Conservation (phyloP, 192 early-diverging fungal genomes). For the Polychytrium aggregatum region DNA sequence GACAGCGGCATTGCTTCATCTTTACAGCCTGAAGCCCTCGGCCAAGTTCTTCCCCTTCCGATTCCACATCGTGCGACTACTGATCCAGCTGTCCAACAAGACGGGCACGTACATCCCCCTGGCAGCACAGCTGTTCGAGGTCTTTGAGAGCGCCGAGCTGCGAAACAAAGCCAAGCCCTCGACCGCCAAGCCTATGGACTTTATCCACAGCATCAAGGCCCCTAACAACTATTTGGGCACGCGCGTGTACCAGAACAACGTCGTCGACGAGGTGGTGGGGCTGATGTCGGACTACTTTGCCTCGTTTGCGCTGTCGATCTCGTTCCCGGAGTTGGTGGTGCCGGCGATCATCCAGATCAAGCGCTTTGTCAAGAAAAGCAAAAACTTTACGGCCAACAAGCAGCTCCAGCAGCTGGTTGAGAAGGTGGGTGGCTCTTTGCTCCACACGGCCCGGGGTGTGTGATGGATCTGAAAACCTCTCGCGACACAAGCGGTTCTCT, state of each 20-base stretch:
- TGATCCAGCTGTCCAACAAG: constrained; percentile 58
- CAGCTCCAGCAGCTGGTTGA: constrained; percentile 72
- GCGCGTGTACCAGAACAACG: constrained; percentile 66
- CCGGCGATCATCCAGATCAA: constrained; percentile 67
- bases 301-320: constrained; percentile 60
- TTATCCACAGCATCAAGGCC: constrained; percentile 62
- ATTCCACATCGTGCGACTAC: constrained; percentile 65
- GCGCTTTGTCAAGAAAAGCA: constrained; percentile 40
- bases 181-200: constrained; percentile 77
- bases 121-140: constrained; percentile 71
- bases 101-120: constrained; percentile 78
- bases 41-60: constrained; percentile 87
- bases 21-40: constrained; percentile 82
- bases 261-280: constrained; percentile 66
- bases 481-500: too few relatives aligned
- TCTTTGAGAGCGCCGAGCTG: constrained; percentile 52
- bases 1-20: too few relatives aligned
- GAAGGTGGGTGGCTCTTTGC: constrained; percentile 36
- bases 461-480: too few relatives aligned
- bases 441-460: not conserved
- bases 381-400: constrained; percentile 68
- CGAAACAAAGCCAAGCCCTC: constrained; percentile 58
- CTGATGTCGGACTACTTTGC: constrained; percentile 69
- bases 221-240: constrained; percentile 78
- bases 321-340: constrained; percentile 89